Conservation (phyloP, 2,329 filamentous ascomycete genomes). For the Diaporthe eres region DNA sequence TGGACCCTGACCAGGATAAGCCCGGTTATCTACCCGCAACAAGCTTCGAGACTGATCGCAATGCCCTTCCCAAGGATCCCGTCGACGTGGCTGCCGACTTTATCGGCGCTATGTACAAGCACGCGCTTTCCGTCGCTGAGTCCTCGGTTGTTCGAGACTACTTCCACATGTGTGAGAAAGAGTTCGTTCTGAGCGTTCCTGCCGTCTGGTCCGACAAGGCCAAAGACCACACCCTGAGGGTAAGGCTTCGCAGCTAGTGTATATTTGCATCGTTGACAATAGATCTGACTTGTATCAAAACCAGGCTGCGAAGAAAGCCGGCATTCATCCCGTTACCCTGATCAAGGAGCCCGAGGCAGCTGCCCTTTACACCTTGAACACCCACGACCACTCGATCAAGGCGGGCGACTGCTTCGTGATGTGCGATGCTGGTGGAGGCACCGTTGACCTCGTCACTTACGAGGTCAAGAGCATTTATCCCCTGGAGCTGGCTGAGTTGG, state of each 20-base stretch:
- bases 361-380: not conserved
- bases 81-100: slow-evolving; percentile 35
- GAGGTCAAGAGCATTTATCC: not conserved
- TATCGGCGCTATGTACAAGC: slow-evolving; percentile 28
- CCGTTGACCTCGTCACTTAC: slow-evolving; percentile 31
- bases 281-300: no score
- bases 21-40: not conserved
- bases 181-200: slow-evolving; percentile 44
- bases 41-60: not conserved
- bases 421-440: slow-evolving; percentile 31
- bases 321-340: slow-evolving; percentile 2
- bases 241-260: no score
- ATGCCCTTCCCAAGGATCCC: not conserved
- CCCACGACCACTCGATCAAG: slow-evolving; percentile 8
- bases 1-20: slow-evolving; percentile 33
- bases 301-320: slow-evolving; percentile 39
- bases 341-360: slow-evolving; percentile 38
- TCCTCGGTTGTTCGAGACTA: no score
- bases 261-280: no score
- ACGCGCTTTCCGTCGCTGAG: slow-evolving; percentile 34
- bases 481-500: slow-evolving; percentile 18
- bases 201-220: slow-evolving; percentile 46
- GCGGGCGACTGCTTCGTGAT: not conserved
- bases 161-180: slow-evolving; percentile 14
- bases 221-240: slow-evolving; percentile 42